These are phyloP conservation scores for Cydonia oblonga DNA, from an alignment of 331 rosid genomes.

Conservation along the genomic window DNA sequence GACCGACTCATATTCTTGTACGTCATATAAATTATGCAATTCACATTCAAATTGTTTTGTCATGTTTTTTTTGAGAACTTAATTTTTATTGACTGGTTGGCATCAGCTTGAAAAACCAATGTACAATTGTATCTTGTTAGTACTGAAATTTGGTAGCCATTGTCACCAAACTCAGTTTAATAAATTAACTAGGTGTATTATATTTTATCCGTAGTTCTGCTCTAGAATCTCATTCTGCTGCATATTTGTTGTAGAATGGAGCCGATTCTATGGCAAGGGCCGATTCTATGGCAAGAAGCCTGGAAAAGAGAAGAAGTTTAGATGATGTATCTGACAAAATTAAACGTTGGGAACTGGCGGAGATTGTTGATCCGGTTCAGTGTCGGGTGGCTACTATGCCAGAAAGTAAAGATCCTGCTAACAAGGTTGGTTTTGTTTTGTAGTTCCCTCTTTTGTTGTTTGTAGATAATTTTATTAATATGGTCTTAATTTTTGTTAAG, in stretches of 20 bases:
- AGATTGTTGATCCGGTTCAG: constrained; percentile 39
- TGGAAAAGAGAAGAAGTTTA: constrained; percentile 36
- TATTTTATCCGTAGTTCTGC: background rate
- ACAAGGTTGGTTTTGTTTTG: constrained; percentile 22
- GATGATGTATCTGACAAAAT: constrained; percentile 30
- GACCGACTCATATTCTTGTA: constrained; percentile 30
- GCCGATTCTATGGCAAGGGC: constrained; percentile 15
- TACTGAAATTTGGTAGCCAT: background rate
- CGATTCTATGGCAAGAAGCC: constrained; percentile 13
- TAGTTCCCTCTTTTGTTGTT: background rate
- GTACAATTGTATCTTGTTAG: background rate
- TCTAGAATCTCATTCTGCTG: background rate
- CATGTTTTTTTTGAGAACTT: background rate
- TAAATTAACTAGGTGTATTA: background rate
- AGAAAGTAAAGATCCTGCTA: constrained; percentile 21
- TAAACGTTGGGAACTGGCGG: constrained; percentile 32
- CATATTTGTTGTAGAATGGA: constrained; percentile 25
- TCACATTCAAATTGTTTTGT: background rate
- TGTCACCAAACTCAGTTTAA: background rate
- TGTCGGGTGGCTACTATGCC: constrained; percentile 37
- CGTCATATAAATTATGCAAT: constrained; percentile 1
- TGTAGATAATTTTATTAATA: background rate
- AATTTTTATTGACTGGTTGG: background rate
- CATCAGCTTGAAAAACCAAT: background rate
- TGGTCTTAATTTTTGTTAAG: background rate